Conservation (phyloP, 495 filamentous ascomycete species). For the Aspergillus mulundensis region DNA sequence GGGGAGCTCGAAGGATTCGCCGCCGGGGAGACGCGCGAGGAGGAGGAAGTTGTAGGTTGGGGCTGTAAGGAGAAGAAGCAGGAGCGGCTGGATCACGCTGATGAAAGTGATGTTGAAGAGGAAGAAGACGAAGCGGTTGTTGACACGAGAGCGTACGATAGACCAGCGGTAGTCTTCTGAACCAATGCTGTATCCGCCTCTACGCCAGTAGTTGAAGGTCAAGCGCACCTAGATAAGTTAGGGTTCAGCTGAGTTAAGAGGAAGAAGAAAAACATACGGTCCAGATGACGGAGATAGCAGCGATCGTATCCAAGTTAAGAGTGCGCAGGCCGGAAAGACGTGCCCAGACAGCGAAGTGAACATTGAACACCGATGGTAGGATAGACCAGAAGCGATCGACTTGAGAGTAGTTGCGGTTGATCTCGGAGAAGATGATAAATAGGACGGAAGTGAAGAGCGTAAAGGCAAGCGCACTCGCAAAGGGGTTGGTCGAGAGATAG, state of each 20-base stretch:
- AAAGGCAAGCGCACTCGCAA: conserved; percentile 71
- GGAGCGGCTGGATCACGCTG: conserved; percentile 72
- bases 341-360: conserved; percentile 80
- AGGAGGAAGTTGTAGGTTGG: conserved; percentile 81
- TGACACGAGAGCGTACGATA: conserved; percentile 47
- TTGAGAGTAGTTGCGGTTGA: conserved; percentile 91
- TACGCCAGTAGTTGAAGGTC: conserved; percentile 96
- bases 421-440: conserved; percentile 70
- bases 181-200: conserved; percentile 83
- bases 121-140: conserved; percentile 61
- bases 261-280: conserved; percentile 56
- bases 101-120: conserved; percentile 88
- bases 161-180: conserved; percentile 93
- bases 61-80: conserved; percentile 61
- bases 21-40: conserved; percentile 37
- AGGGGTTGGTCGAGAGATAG: conserved; percentile 84
- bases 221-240: conserved; percentile 55
- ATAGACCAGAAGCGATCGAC: conserved; percentile 91
- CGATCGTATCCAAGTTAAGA: conserved; percentile 65
- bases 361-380: conserved; percentile 80
- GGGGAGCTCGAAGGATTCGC: conserved; percentile 43
- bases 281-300: conserved; percentile 72
- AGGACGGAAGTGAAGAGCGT: conserved; percentile 62
- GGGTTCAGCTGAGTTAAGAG: background rate
- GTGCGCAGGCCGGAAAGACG: conserved; percentile 70